Percentiles rank a stretch among this genome's conserved stretches.
phyloP scores from a whole-genome alignment of 495 filamentous ascomycete genomes.

The Hyaloscypha variabilis region DNA sequence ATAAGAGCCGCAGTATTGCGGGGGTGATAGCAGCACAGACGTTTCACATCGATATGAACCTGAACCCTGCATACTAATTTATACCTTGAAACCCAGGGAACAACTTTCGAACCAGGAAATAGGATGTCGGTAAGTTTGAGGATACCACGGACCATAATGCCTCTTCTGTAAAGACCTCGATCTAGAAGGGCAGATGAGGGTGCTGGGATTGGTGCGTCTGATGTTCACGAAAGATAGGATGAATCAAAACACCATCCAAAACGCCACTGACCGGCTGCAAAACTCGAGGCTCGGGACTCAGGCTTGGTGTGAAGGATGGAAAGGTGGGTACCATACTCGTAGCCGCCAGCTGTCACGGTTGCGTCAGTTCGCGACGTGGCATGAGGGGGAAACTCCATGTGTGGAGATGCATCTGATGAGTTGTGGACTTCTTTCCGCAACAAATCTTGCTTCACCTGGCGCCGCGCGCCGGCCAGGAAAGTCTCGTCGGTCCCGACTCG shows the following conservation, averaged over 20 bases:
- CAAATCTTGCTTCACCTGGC: not conserved
- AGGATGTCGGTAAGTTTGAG: not conserved
- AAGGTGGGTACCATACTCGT: not conserved
- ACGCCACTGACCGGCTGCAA: not conserved
- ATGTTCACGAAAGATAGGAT: not conserved
- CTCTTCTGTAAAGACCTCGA: not conserved
- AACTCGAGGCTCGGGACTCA: not conserved
- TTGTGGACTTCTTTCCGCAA: not conserved
- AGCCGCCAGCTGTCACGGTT: not conserved
- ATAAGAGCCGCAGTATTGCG: slow-evolving; percentile 18
- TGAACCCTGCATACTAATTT: not conserved
- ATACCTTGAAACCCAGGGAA: not conserved
- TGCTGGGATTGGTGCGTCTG: not conserved
- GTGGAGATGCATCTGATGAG: not conserved
- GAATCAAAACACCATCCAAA: not conserved
- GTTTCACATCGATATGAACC: slow-evolving; percentile 14
- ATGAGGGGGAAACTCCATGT: not conserved
- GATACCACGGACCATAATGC: not conserved
- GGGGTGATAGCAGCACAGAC: slow-evolving; percentile 11
- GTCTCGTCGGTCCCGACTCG: not conserved
- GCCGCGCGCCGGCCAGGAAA: not conserved
- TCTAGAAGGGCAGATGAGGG: not conserved
- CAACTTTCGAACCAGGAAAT: not conserved
- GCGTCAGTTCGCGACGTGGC: not conserved
- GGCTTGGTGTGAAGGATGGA: not conserved